Base-by-base conservation (phyloP, 768 basidiomycete genomes). In the Gymnopilus dilepis region DNA sequence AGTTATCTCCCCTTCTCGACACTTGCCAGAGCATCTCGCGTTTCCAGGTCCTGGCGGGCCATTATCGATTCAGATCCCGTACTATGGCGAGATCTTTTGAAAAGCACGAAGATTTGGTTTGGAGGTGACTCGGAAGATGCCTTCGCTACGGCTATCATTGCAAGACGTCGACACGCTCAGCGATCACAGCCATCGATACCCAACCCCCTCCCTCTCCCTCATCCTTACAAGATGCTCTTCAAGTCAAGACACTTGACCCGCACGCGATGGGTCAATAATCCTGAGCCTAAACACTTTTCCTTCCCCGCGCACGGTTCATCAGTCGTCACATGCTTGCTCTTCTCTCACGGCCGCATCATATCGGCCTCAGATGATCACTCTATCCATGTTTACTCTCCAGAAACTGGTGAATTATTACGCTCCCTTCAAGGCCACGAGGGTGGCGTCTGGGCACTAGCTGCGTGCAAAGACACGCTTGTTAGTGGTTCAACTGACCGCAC, bases 351-450 rank as follows among this genome's bases (percentile, higher is more conserved):
- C 30, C 94, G 96, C 62, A 94, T 99, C 76, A 94, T 99, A 69
- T 95, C 94, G 11, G 96, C 97, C 11, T 97, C 95, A 0, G 97
- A 99, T 74, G 96, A 98, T 75, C 94, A 98, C 68, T 92, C 94
- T 3, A 97, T 99, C 70, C 93, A 96, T 70, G 88, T 99, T 47
- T 98, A 97, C 73, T 91, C 90, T 22, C 95, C 94, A n/a, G 73
- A 83, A 26, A 92, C 90, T 0, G 97, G 97, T 12, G 82, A 86
- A 37, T 83, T 92, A 21, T 74, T 90, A 4, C 86, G 84, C 41
- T 85, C 89, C 1, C 82, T 99, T 42, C 84, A 91, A 60, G 97
- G 96, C 3, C 96, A 99, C 68, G 92, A 95, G 67, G 96, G 96
- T 52, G 96, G 96, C 17, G 95, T 99, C 1, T 99, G 96, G 96